Conservation (phyloP, 192 early-diverging fungal species). For the Cladochytrium replicatum region DNA sequence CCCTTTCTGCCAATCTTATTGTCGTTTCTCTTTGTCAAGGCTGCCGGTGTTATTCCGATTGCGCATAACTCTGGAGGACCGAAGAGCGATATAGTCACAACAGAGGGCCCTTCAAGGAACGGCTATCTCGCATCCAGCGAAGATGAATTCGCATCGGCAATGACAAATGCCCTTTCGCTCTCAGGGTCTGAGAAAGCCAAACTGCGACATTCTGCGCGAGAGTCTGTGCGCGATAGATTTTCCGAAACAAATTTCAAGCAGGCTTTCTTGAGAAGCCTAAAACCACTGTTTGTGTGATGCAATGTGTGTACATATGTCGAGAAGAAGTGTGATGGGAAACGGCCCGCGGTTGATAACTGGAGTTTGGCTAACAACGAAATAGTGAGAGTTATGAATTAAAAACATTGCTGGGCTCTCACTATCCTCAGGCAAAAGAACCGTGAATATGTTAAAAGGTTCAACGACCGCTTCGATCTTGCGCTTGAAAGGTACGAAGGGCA, state of each 20-base stretch:
- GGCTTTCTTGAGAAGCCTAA: slow-evolving; percentile 12
- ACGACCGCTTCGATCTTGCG: no score
- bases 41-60: slow-evolving; percentile 70
- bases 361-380: no score
- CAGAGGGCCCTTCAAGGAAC: no score
- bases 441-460: no score
- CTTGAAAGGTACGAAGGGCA: no score
- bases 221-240: slow-evolving; percentile 53
- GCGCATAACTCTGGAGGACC: slow-evolving; percentile 82
- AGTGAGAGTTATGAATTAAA: no score
- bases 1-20: neutral
- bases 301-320: no score
- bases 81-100: slow-evolving; percentile 67
- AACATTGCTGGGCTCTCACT: no score
- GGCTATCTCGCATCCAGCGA: slow-evolving; percentile 29
- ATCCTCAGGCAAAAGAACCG: no score
- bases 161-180: slow-evolving; percentile 37
- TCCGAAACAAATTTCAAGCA: slow-evolving; percentile 52
- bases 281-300: no score
- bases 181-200: slow-evolving; percentile 22
- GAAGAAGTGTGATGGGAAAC: no score
- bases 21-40: slow-evolving; percentile 35
- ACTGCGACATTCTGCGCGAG: slow-evolving; percentile 54
- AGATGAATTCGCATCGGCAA: slow-evolving; percentile 55
- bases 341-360: no score